Base-by-base conservation (phyloP, 331 rosid genomes). In the Telfairia occidentalis region DNA sequence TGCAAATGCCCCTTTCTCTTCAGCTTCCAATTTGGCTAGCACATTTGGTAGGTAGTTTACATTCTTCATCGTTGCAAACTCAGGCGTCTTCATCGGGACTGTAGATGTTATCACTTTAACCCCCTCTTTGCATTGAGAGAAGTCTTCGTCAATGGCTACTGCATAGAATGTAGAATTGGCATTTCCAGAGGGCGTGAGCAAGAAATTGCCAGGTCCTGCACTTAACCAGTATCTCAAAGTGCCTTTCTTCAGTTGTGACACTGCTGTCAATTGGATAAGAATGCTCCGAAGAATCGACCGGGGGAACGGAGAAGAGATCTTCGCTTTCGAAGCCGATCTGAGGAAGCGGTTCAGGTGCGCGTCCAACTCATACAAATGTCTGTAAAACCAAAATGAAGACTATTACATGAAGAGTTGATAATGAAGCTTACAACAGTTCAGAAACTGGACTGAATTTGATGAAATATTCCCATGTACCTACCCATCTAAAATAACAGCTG, bases 21-120 rank as follows among this genome's bases (percentile, higher is more conserved):
- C 93, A 32, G 98, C 98, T 84, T 94, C 97, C 77, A 95, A 40
- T 57, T 83, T 46, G 9, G 97, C 80, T 50, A 90, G 92, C 45
- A 90, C 95, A 80, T 95, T 95, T 0, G 97, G 98, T 18, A 91
- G 97, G 81, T 91, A 94, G 78, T 94, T 94, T 75, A 95, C 97
- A 76, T 81, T 95, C 86, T 95, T 95, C 86, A 78, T 78, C 7
- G 88, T 91, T 24, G 97, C 93, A 80, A 95, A 86, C 52, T 76
- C 71, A 7, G 92, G 82, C 5, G 92, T 30, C 80, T 95, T 95
- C 88, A 95, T 91, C 21, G 98, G 92, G 21, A 88, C 53, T 0
- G 75, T 86, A 59, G 98, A 81, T 23, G 97, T 95, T 13, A 95
- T 82, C 77, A 85, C 97, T 78, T 79, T 83, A 55, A 95, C 98